Base-by-base conservation (phyloP, 805 yeast species). In the Sugiyamaella smithiae region DNA sequence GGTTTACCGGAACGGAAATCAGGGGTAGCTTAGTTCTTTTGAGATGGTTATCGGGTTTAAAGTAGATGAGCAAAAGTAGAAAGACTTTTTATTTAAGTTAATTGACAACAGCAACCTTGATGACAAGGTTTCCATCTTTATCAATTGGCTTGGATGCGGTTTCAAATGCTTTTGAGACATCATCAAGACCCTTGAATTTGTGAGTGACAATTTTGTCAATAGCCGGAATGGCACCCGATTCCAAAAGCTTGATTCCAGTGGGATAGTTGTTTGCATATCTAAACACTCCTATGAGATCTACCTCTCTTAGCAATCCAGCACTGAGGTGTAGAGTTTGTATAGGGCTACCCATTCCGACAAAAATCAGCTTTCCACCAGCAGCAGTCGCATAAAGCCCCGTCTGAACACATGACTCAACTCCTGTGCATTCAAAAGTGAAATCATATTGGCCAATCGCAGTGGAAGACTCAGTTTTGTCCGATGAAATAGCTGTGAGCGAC, bases 291-390 rank as follows among this genome's bases (percentile, higher is more conserved):
- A 62, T 46, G n/a, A 63, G 51, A 36, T 63, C 67, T 19, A 63
- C 61, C 44, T 63, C 67, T 11, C 67, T 56, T 14, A 57, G 46
- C 24, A 56, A 52, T 17, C 67, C 67, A 6, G 67, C 51, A 11
- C 59, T 62, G 19, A 64, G 43, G 45, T 64, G 67, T 8, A 64
- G 53, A n/a, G 66, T 64, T 37, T 59, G 65, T 20, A 62, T 44
- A n/a, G 67, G 67, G 45, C 76, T 79, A 17, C 95, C 91, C 81
- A 85, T 85, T 38, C 96, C 96, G 28, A 87, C 91, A 67, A 86
- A 95, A 36, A 86, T 88, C 57, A 76, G 80, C 43, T 81, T 72
- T 22, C 95, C 96, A 51, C 88, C 89, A 32, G 80, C 72, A 40
- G 69, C 76, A 48, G 86, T 72, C 28, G 80, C 73, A 46, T 75